Conservation (phyloP, 1,284 basidiomycete species). For the Ceratobasidium sp. region DNA sequence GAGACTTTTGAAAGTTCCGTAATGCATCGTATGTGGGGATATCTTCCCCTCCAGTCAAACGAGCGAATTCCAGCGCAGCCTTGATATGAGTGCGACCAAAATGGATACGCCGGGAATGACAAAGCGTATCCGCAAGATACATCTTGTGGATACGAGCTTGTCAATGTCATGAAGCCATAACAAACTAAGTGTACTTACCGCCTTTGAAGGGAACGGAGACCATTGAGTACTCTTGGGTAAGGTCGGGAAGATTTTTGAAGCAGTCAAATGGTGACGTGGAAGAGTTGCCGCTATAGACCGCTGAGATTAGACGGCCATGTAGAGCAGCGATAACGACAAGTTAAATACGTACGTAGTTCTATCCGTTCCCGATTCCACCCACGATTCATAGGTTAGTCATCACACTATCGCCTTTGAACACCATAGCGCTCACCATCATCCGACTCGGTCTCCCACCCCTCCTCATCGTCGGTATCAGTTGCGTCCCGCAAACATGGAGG, state of each 20-base stretch:
- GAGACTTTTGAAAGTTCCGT: background rate
- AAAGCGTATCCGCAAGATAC: conserved; percentile 27
- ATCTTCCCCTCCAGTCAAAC: background rate
- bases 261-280: background rate
- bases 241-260: background rate
- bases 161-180: background rate
- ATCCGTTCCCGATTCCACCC: background rate
- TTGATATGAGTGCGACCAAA: conserved; percentile 12
- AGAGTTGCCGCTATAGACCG: background rate
- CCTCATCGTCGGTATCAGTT: background rate
- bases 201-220: background rate
- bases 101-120: background rate
- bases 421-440: background rate
- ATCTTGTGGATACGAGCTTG: background rate
- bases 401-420: background rate
- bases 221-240: background rate
- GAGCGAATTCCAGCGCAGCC: conserved; percentile 11
- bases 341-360: background rate
- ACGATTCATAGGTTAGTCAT: background rate
- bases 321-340: too few species aligned
- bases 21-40: conserved; percentile 15
- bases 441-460: background rate
- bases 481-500: too few species aligned
- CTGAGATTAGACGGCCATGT: too few species aligned
- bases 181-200: background rate